These are phyloP conservation scores for Zygoascus flipseniorum DNA, from an alignment of 805 yeast species.

Conservation along the genomic window DNA sequence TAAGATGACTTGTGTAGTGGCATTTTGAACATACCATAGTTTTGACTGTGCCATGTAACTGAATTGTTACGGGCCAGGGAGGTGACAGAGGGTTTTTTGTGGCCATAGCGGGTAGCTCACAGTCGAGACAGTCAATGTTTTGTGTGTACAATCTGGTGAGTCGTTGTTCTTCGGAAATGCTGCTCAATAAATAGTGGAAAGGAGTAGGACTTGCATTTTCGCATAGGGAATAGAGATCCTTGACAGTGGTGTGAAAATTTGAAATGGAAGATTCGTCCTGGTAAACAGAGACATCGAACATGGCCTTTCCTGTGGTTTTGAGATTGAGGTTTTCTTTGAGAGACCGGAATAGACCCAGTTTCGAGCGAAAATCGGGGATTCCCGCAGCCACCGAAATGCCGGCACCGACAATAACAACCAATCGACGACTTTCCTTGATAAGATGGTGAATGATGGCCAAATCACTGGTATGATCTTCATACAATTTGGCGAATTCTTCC, in stretches of 20 bases:
- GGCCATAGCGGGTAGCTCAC: slow-evolving; percentile 40
- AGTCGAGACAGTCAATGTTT: slow-evolving; percentile 77
- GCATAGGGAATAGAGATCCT: slow-evolving; percentile 49
- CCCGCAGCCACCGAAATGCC: slow-evolving; percentile 89
- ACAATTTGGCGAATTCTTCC: slow-evolving; percentile 3
- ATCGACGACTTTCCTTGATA: slow-evolving; percentile 44
- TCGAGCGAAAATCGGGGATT: slow-evolving; percentile 77
- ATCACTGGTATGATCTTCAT: slow-evolving; percentile 10
- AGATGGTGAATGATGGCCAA: slow-evolving; percentile 45
- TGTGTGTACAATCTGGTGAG: slow-evolving; percentile 75
- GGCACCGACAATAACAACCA: slow-evolving; percentile 75
- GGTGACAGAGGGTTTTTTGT: slow-evolving; percentile 43
- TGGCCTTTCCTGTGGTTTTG: slow-evolving; percentile 50
- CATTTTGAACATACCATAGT: slow-evolving; percentile 74
- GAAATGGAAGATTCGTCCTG: slow-evolving; percentile 50
- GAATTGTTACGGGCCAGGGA: slow-evolving; percentile 54
- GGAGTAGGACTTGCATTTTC: slow-evolving; percentile 55
- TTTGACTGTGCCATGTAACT: slow-evolving; percentile 76
- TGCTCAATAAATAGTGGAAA: slow-evolving; percentile 60
- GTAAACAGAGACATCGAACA: slow-evolving; percentile 68
- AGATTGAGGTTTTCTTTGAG: slow-evolving; percentile 30
- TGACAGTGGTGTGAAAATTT: slow-evolving; percentile 68
- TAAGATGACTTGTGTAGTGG: slow-evolving; percentile 45
- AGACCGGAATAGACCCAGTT: slow-evolving; percentile 60
- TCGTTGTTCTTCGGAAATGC: slow-evolving; percentile 52